phyloP scores from a whole-genome alignment of 2,329 filamentous ascomycete species.

The Sporothrix pallida region DNA sequence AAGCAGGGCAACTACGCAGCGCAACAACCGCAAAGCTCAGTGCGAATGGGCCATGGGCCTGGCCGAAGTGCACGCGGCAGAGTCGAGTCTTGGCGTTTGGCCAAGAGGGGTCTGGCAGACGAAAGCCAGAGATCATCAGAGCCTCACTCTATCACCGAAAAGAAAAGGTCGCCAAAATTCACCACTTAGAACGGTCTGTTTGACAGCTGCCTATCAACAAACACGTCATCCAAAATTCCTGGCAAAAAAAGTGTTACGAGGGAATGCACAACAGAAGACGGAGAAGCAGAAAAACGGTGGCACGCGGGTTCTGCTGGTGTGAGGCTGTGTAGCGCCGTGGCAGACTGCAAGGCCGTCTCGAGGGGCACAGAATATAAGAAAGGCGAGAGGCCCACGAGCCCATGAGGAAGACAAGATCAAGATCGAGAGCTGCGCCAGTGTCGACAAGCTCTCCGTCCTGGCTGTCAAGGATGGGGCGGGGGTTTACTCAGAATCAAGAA shows the following conservation, averaged over 20 bases:
- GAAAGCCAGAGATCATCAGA: neutral
- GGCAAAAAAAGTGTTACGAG: neutral
- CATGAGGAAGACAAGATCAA: neutral
- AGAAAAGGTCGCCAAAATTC: neutral
- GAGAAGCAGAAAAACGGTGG: too few species aligned
- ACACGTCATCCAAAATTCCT: slow-evolving; percentile 10
- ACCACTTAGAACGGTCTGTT: neutral
- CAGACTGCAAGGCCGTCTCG: slow-evolving; percentile 22
- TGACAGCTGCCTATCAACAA: slow-evolving; percentile 27
- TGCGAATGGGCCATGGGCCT: neutral
- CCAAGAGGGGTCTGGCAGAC: neutral
- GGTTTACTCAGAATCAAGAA: neutral
- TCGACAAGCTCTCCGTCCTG: too few species aligned
- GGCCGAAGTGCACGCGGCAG: neutral
- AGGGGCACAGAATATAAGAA: slow-evolving; percentile 3
- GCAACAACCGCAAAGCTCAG: neutral
- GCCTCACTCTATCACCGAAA: neutral
- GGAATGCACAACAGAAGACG: neutral
- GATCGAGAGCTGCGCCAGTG: neutral
- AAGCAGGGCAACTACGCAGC: neutral
- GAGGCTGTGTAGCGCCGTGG: slow-evolving; percentile 23
- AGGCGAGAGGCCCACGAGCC: neutral
- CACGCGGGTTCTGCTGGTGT: neutral
- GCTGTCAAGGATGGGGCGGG: neutral
- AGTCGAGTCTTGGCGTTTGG: neutral